Evolutionary conservation across 2,329 filamentous ascomycete genomes (phyloP).

Genomic region (Exophiala viscosa): DNA sequence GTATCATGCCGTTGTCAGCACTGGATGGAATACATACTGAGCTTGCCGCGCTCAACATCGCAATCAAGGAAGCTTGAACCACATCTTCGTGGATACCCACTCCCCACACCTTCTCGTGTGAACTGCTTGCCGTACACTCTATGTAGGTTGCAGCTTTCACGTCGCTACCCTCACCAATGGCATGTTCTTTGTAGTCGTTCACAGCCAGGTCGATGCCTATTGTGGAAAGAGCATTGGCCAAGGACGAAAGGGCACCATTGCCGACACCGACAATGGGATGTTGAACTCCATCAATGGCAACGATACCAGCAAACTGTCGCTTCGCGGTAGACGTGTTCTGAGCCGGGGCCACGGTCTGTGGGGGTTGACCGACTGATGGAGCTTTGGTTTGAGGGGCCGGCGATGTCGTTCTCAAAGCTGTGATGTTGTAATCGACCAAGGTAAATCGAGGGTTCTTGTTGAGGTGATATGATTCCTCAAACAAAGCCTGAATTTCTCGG

Average conservation of each 20-base stretch:
- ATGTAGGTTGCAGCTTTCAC: slow-evolving; percentile 96
- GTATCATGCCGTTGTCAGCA: slow-evolving; percentile 8
- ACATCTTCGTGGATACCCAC: slow-evolving; percentile 91
- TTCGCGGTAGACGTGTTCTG: slow-evolving; percentile 70
- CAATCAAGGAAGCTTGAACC: slow-evolving; percentile 82
- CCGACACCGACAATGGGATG: slow-evolving; percentile 74
- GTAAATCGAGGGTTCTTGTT: slow-evolving; percentile 78
- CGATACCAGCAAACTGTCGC: slow-evolving; percentile 78
- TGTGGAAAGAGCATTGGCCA: slow-evolving; percentile 74
- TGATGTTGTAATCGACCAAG: slow-evolving; percentile 88
- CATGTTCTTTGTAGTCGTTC: slow-evolving; percentile 92
- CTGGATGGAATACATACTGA: slow-evolving; percentile 60
- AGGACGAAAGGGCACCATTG: slow-evolving; percentile 83
- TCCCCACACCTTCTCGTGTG: slow-evolving; percentile 73
- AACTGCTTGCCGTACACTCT: slow-evolving; percentile 71
- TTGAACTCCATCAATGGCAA: slow-evolving; percentile 77
- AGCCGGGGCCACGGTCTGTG: slow-evolving; percentile 16
- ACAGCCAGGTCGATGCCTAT: slow-evolving; percentile 87
- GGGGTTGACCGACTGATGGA: slow-evolving; percentile 54
- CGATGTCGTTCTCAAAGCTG: slow-evolving; percentile 72
- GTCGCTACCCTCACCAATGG: slow-evolving; percentile 73
- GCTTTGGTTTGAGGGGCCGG: slow-evolving; percentile 63
- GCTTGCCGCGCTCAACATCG: slow-evolving; percentile 77
- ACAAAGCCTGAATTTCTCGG: slow-evolving; percentile 79
- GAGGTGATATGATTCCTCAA: slow-evolving; percentile 83